Conservation (phyloP, 169 alveolate species). For the Eimeria maxima region DNA sequence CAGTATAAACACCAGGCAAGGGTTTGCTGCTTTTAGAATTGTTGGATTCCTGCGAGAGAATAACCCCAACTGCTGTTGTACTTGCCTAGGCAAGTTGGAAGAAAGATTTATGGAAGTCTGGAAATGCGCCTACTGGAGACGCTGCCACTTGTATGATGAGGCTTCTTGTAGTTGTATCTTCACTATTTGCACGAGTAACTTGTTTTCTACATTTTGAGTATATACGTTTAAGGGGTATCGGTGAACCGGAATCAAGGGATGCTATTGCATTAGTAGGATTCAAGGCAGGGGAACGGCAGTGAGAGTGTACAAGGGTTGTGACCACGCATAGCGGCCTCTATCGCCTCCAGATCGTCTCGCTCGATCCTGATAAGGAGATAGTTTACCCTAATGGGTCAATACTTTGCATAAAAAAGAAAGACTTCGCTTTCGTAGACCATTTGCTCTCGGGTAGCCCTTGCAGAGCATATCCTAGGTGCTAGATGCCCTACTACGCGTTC, state of each 20-base stretch:
- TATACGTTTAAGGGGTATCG: too few relatives aligned
- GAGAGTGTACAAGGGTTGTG: background rate
- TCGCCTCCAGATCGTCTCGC: background rate
- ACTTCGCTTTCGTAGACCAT: too few relatives aligned
- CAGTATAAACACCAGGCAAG: too few relatives aligned
- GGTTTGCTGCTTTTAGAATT: too few relatives aligned
- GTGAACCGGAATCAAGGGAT: background rate
- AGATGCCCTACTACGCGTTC: too few relatives aligned
- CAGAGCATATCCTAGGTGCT: too few relatives aligned
- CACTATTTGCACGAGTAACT: background rate
- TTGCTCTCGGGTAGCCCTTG: too few relatives aligned
- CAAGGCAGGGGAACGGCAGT: background rate
- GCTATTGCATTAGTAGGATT: background rate
- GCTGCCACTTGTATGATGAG: background rate
- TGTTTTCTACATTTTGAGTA: too few relatives aligned
- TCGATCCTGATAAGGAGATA: background rate
- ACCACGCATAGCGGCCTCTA: background rate
- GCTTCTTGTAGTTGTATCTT: background rate
- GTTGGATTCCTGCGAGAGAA: too few relatives aligned
- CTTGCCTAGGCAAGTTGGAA: too few relatives aligned
- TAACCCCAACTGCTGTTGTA: too few relatives aligned
- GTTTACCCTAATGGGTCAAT: background rate
- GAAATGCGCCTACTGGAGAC: background rate
- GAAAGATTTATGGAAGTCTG: background rate
- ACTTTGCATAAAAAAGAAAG: too few relatives aligned